These are phyloP conservation scores for Sporothrix phasma DNA, from an alignment of 2,329 filamentous ascomycete species.

Conservation along the genomic window DNA sequence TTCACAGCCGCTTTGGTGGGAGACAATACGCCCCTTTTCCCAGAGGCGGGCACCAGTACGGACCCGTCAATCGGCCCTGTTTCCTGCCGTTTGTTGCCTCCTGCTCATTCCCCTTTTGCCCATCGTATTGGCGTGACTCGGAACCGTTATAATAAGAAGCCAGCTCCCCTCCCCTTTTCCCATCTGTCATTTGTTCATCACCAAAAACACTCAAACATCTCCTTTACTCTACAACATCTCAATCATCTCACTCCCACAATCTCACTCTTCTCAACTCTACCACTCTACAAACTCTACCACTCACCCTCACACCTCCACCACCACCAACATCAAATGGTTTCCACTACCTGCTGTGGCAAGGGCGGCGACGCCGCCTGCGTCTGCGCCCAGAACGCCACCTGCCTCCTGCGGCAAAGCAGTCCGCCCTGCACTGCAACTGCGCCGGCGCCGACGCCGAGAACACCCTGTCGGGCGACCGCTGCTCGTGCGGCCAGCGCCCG, in stretches of 20 bases:
- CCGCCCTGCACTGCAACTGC: slow-evolving; percentile 79
- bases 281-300: background rate
- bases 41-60: too few species aligned
- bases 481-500: slow-evolving; percentile 73
- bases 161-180: background rate
- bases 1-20: slow-evolving; percentile 4
- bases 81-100: too few species aligned
- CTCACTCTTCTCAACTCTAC: background rate
- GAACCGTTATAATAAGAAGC: too few species aligned
- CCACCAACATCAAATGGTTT: slow-evolving; percentile 15
- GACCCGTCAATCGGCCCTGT: too few species aligned
- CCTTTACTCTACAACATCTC: background rate
- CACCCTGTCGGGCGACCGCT: slow-evolving; percentile 58
- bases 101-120: too few species aligned
- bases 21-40: too few species aligned
- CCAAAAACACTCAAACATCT: too few species aligned
- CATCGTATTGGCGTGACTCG: too few species aligned
- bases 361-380: slow-evolving; percentile 41
- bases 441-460: slow-evolving; percentile 70
- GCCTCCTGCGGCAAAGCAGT: slow-evolving; percentile 86
- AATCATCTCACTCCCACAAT: background rate
- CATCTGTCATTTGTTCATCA: too few species aligned
- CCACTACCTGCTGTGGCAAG: slow-evolving; percentile 48
- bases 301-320: background rate
- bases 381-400: slow-evolving; percentile 57